Percentiles rank a stretch among this genome's conserved stretches.
Evolutionary conservation across 164 flowering plant genomes (phyloP).

Genomic region (Paratinospora sagittata): DNA sequence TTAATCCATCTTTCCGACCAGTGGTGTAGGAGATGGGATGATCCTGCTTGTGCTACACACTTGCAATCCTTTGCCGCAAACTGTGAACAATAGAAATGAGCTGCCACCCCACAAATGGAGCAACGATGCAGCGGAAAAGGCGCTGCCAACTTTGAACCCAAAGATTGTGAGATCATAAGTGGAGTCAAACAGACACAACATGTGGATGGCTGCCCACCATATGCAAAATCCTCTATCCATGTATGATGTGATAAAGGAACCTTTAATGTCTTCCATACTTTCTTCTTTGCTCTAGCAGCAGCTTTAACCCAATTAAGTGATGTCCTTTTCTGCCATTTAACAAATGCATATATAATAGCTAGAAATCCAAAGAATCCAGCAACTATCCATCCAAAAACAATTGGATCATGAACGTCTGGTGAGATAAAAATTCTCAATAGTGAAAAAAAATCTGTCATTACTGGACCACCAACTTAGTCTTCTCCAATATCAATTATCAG

Average conservation of each 20-base stretch:
- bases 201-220: conserved; percentile 46
- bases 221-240: conserved; percentile 53
- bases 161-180: conserved; percentile 33
- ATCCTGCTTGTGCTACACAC: conserved; percentile 59
- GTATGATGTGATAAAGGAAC: conserved; percentile 62
- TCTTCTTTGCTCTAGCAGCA: conserved; percentile 65
- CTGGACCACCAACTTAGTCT: conserved; percentile 11
- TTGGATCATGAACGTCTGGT: conserved; percentile 27
- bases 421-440: conserved; percentile 27
- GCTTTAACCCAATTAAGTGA: conserved; percentile 70
- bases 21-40: conserved; percentile 54
- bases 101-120: conserved; percentile 65
- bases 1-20: conserved; percentile 75
- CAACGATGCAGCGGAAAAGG: conserved; percentile 51
- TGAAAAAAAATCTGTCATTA: conserved; percentile 35
- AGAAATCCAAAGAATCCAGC: conserved; percentile 46
- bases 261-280: conserved; percentile 51
- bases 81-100: conserved; percentile 57
- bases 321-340: conserved; percentile 50
- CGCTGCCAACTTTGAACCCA: conserved; percentile 32
- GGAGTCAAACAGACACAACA: conserved; percentile 63
- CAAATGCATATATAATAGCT: conserved; percentile 42
- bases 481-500: conserved; percentile 7
- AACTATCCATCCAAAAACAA: conserved; percentile 43
- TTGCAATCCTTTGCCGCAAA: conserved; percentile 66